Percentiles rank a stretch among this genome's conserved stretches.
phyloP scores from a whole-genome alignment of 192 early-diverging fungal species.

The Entrophospora sp. region DNA sequence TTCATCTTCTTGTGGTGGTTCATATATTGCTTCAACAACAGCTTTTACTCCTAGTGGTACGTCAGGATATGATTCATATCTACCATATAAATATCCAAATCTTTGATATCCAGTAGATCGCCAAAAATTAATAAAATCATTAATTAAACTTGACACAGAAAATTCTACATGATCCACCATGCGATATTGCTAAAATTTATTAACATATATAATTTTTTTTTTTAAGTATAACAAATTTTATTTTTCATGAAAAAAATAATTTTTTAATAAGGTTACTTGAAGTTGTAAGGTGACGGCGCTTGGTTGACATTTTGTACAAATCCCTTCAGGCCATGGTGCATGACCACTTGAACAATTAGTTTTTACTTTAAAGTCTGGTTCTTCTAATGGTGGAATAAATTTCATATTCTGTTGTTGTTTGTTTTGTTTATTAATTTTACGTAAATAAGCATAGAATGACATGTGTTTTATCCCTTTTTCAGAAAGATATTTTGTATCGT shows the following conservation, averaged over 20 bases:
- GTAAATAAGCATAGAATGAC: slow-evolving; percentile 89
- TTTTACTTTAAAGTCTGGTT: slow-evolving; percentile 71
- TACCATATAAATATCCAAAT: slow-evolving; percentile 90
- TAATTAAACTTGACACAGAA: slow-evolving; percentile 66
- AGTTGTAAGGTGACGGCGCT: slow-evolving; percentile 80
- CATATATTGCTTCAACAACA: slow-evolving; percentile 88
- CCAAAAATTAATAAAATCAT: slow-evolving; percentile 83
- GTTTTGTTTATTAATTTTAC: slow-evolving; percentile 64
- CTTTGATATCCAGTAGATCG: slow-evolving; percentile 77
- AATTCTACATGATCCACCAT: slow-evolving; percentile 98
- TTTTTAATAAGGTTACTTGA: slow-evolving; percentile 41
- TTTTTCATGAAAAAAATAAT: too few relatives aligned
- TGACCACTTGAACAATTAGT: slow-evolving; percentile 71
- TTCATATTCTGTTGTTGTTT: slow-evolving; percentile 52
- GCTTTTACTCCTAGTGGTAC: slow-evolving; percentile 96
- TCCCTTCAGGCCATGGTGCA: slow-evolving; percentile 84
- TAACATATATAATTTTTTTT: too few relatives aligned
- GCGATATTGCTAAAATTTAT: slow-evolving; percentile 69
- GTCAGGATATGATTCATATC: slow-evolving; percentile 80
- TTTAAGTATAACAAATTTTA: too few relatives aligned
- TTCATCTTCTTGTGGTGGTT: slow-evolving; percentile 79
- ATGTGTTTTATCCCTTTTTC: slow-evolving; percentile 94
- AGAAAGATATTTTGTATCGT: slow-evolving; percentile 76
- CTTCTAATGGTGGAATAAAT: slow-evolving; percentile 78
- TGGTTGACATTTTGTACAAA: slow-evolving; percentile 98